Conservation (phyloP, 2,329 filamentous ascomycete species). For the Diaporthe sp. region DNA sequence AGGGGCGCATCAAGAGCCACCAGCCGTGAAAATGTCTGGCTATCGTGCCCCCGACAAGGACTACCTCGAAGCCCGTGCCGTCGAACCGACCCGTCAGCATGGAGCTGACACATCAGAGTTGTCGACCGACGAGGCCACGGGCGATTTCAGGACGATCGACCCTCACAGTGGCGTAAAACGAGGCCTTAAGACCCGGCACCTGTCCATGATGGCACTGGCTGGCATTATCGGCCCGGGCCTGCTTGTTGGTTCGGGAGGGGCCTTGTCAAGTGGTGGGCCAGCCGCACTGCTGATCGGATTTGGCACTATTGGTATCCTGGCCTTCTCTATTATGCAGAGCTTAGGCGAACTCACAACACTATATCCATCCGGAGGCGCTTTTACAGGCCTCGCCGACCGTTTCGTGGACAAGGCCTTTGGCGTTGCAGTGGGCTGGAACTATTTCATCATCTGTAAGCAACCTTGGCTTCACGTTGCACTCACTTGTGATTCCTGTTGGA, state of each 20-base stretch:
- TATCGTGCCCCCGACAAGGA: constrained; percentile 34
- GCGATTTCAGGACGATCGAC: constrained; percentile 65
- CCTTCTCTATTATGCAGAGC: constrained; percentile 78
- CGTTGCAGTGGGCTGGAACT: constrained; percentile 79
- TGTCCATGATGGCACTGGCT: constrained; percentile 76
- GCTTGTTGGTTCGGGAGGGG: constrained; percentile 79
- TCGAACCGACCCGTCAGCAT: constrained; percentile 12
- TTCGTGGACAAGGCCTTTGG: constrained; percentile 80
- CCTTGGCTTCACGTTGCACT: background rate
- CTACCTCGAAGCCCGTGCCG: background rate
- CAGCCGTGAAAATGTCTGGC: constrained; percentile 13
- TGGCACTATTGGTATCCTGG: constrained; percentile 78
- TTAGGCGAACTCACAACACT: constrained; percentile 82
- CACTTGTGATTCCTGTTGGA: background rate
- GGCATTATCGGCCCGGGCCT: constrained; percentile 79
- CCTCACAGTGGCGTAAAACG: constrained; percentile 76
- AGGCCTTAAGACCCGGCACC: constrained; percentile 76
- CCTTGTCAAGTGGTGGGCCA: constrained; percentile 77
- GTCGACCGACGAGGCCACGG: constrained; percentile 54
- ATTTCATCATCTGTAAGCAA: constrained; percentile 72
- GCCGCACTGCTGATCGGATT: constrained; percentile 82
- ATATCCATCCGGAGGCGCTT: constrained; percentile 79
- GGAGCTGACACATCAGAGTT: constrained; percentile 26
- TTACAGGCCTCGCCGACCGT: constrained; percentile 78
- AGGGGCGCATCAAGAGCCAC: background rate